phyloP scores from a whole-genome alignment of 306 rosid genomes.

The Sophora flavescens region DNA sequence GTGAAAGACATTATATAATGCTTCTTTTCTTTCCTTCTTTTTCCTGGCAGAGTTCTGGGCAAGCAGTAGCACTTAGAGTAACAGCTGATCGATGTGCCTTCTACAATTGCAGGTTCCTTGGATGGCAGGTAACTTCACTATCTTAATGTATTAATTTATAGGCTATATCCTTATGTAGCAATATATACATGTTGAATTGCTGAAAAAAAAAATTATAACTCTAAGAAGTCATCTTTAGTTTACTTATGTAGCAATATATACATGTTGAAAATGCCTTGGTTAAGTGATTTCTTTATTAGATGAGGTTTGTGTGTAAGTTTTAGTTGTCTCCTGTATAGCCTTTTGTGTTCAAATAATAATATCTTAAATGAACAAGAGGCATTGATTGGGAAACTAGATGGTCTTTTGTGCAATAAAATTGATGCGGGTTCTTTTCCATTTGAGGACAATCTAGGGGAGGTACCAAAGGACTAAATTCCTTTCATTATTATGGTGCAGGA shows the following conservation, averaged over 20 bases:
- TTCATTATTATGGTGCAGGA: constrained; percentile 62
- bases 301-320: not conserved
- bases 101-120: constrained; percentile 93
- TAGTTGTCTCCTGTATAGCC: constrained; percentile 1
- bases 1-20: not conserved
- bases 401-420: constrained; percentile 26
- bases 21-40: not conserved
- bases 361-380: not conserved
- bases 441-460: constrained; percentile 13
- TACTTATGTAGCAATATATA: not conserved
- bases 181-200: constrained; percentile 1
- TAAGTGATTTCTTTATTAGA: not conserved
- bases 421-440: constrained; percentile 10
- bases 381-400: constrained; percentile 23
- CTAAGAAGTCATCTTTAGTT: not conserved
- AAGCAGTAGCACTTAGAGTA: constrained; percentile 95
- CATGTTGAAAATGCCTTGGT: not conserved
- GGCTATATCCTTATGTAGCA: constrained; percentile 1
- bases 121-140: constrained; percentile 82
- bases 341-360: not conserved
- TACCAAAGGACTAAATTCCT: constrained; percentile 5
- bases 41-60: constrained; percentile 82
- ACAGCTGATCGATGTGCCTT: constrained; percentile 93
- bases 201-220: not conserved
- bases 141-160: constrained; percentile 25